These are phyloP conservation scores for Adansonia gregorii DNA, from an alignment of 441 rosid genomes.

Conservation along the genomic window DNA sequence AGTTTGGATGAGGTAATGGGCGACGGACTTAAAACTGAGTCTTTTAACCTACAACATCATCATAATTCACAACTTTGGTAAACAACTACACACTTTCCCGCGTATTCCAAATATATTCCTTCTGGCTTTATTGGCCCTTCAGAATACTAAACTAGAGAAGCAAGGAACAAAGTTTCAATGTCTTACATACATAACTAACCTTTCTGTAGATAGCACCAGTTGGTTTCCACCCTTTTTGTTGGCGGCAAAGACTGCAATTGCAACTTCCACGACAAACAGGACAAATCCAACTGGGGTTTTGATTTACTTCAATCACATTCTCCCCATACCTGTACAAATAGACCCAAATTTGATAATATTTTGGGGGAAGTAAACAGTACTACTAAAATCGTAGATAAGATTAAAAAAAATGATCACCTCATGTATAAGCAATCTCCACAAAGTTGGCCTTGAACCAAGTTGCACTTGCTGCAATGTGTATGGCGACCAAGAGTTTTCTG, in stretches of 20 bases:
- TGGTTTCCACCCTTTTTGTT: constrained; percentile 25
- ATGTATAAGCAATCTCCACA: constrained; percentile 35
- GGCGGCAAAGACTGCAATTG: constrained; percentile 36
- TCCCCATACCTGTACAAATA: constrained; percentile 35
- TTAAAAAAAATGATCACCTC: constrained; percentile 16
- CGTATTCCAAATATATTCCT: not conserved
- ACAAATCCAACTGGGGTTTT: constrained; percentile 34
- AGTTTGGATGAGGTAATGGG: constrained; percentile 36
- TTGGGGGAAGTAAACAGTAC: not conserved
- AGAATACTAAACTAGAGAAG: not conserved
- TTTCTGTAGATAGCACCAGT: constrained; percentile 31
- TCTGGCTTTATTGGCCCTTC: not conserved
- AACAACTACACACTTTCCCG: not conserved
- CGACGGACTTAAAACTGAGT: constrained; percentile 33
- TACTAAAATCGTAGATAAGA: not conserved
- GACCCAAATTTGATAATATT: not conserved
- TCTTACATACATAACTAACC: constrained; percentile 13
- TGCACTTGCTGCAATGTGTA: constrained; percentile 32
- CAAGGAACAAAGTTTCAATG: not conserved
- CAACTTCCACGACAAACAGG: constrained; percentile 37
- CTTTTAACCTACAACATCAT: constrained; percentile 19
- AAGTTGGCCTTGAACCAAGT: constrained; percentile 28
- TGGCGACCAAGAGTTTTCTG: constrained; percentile 34
- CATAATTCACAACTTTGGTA: not conserved
- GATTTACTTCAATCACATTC: constrained; percentile 30